Evolutionary conservation across 2,329 filamentous ascomycete species (phyloP).

Genomic region (Colletotrichum lupini): DNA sequence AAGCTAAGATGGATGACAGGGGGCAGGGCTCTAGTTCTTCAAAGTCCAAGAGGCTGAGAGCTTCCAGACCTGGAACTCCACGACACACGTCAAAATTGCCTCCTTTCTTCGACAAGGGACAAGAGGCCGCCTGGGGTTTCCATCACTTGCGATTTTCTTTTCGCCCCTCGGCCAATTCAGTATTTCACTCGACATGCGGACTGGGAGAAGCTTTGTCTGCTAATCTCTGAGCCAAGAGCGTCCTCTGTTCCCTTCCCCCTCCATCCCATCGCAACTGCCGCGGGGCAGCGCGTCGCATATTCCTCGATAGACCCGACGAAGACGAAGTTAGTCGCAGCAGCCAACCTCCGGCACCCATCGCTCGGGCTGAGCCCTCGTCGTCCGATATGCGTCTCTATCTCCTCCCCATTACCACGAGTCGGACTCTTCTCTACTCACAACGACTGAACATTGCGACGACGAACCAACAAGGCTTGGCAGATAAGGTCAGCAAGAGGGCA

Average conservation of each 20-base stretch:
- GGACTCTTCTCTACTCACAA: slow-evolving; percentile 93
- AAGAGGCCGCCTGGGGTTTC: slow-evolving; percentile 31
- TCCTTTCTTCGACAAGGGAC: slow-evolving; percentile 18
- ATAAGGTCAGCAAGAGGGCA: slow-evolving; percentile 77
- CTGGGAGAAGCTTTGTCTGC: not conserved
- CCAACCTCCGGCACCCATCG: not conserved
- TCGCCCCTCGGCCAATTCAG: not conserved
- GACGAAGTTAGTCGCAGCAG: not conserved
- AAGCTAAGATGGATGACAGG: slow-evolving; percentile 35
- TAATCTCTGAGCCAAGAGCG: slow-evolving; percentile 8
- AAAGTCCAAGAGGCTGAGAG: slow-evolving; percentile 8
- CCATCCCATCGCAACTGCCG: slow-evolving; percentile 8
- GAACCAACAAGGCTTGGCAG: slow-evolving; percentile 67
- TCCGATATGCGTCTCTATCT: slow-evolving; percentile 87
- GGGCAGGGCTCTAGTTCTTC: slow-evolving; percentile 15
- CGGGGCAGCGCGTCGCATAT: slow-evolving; percentile 12
- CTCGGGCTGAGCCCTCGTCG: not conserved
- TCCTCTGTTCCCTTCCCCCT: not conserved
- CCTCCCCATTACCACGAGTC: slow-evolving; percentile 89
- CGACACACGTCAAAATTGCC: slow-evolving; percentile 34
- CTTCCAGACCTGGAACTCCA: slow-evolving; percentile 30
- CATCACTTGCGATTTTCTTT: not conserved
- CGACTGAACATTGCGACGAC: slow-evolving; percentile 69
- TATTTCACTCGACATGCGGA: slow-evolving; percentile 14
- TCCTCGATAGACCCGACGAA: slow-evolving; percentile 3